Evolutionary conservation across 805 yeast genomes (phyloP).

Genomic region (Ogataea henricii): DNA sequence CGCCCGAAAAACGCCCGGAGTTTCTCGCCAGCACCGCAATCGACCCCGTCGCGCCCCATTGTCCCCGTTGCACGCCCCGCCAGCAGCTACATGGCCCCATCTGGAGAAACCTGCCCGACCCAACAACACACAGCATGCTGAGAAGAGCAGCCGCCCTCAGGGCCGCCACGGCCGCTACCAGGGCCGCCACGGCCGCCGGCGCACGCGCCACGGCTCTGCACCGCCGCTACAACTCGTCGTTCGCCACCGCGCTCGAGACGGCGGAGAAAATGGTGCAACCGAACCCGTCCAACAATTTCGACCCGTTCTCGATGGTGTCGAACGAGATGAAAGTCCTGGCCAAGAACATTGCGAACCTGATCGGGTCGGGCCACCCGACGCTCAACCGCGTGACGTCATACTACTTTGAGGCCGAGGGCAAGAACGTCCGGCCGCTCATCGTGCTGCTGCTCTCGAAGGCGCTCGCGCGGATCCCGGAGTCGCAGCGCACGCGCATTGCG

Average conservation of each 20-base stretch:
- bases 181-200: background rate
- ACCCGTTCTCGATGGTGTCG: slow-evolving; percentile 89
- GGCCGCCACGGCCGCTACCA: background rate
- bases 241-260: slow-evolving; percentile 61
- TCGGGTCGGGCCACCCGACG: slow-evolving; percentile 94
- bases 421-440: slow-evolving; percentile 88
- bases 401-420: slow-evolving; percentile 95
- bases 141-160: background rate
- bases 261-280: slow-evolving; percentile 80
- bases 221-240: slow-evolving; percentile 31
- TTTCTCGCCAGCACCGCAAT: too few relatives aligned
- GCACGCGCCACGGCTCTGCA: background rate
- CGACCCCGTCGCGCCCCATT: background rate
- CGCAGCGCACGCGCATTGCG: slow-evolving; percentile 61
- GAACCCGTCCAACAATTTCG: slow-evolving; percentile 50
- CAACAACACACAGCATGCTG: background rate
- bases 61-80: background rate
- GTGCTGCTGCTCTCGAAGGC: slow-evolving; percentile 85
- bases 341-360: slow-evolving; percentile 77
- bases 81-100: background rate
- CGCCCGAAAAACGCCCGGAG: background rate
- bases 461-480: slow-evolving; percentile 68
- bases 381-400: slow-evolving; percentile 90
- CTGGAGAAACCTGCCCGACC: background rate
- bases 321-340: slow-evolving; percentile 92